These are phyloP conservation scores for Pyricularia pennisetigena DNA, from an alignment of 2,329 filamentous ascomycete genomes.

Conservation along the genomic window DNA sequence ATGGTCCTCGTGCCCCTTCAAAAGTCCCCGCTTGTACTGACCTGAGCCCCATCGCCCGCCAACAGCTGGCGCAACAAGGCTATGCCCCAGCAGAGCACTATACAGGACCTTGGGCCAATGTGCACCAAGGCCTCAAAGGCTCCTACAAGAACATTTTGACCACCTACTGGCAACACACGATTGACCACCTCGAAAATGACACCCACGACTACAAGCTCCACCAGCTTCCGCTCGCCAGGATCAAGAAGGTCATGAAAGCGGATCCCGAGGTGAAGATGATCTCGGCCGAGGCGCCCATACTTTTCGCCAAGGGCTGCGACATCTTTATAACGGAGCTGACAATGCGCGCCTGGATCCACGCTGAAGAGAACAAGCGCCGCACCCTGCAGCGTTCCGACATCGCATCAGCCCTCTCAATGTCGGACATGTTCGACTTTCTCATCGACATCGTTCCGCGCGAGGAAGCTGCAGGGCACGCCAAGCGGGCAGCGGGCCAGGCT, in stretches of 20 bases:
- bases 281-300: conserved; percentile 90
- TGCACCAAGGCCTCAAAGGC: conserved; percentile 88
- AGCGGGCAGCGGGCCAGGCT: conserved; percentile 54
- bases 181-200: conserved; percentile 88
- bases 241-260: conserved; percentile 99
- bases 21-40: background rate
- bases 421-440: conserved; percentile 99
- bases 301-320: conserved; percentile 97
- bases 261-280: conserved; percentile 99
- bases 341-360: conserved; percentile 99
- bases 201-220: conserved; percentile 98
- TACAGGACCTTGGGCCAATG: conserved; percentile 91
- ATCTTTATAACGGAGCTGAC: conserved; percentile 99
- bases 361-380: conserved; percentile 95
- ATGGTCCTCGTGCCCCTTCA: background rate
- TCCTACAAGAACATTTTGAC: conserved; percentile 95
- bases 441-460: conserved; percentile 98
- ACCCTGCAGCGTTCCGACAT: conserved; percentile 95
- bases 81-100: conserved; percentile 91
- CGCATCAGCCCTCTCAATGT: conserved; percentile 89
- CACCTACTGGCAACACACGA: conserved; percentile 98
- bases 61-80: conserved; percentile 72
- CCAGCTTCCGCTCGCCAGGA: conserved; percentile 90
- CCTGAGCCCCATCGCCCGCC: background rate
- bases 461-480: conserved; percentile 78